These are phyloP conservation scores for Lodderomyces margitis DNA, from an alignment of 1,139 yeast species.

Conservation along the genomic window DNA sequence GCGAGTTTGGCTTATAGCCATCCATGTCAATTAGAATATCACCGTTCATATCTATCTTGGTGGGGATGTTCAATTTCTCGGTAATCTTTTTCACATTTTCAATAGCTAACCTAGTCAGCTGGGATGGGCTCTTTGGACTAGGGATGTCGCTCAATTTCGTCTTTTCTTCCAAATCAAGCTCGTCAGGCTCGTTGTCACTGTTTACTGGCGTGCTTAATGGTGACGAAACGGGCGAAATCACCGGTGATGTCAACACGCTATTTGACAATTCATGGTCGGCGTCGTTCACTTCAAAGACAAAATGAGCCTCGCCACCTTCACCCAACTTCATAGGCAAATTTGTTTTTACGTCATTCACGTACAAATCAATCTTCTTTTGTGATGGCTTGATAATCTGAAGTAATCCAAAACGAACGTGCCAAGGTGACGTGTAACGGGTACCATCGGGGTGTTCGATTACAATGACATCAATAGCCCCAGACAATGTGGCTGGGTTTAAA, in stretches of 20 bases:
- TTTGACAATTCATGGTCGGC: conserved; percentile 56
- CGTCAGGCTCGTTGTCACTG: conserved; percentile 25
- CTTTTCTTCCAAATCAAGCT: conserved; percentile 33
- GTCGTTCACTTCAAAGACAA: conserved; percentile 88
- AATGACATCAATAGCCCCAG: conserved; percentile 96
- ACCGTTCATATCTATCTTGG: conserved; percentile 85
- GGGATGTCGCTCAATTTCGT: conserved; percentile 24
- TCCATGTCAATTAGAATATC: conserved; percentile 92
- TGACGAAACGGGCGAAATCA: conserved; percentile 75
- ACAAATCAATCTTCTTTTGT: conserved; percentile 87
- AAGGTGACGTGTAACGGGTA: conserved; percentile 87
- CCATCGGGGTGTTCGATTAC: conserved; percentile 91
- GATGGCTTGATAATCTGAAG: conserved; percentile 92
- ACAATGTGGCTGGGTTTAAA: conserved; percentile 89
- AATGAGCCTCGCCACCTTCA: conserved; percentile 97
- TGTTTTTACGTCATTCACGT: conserved; percentile 78
- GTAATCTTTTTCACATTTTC: conserved; percentile 72
- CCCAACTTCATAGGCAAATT: conserved; percentile 94
- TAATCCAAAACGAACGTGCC: conserved; percentile 94
- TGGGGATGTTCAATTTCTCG: conserved; percentile 77
- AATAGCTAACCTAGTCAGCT: conserved; percentile 43
- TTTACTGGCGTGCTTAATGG: conserved; percentile 48
- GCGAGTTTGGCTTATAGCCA: conserved; percentile 87
- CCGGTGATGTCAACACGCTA: conserved; percentile 87
- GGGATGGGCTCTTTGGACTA: conserved; percentile 23